A percentile compares a stretch with the other conserved stretches of the same genome.
Conservation (phyloP, 176 grass and related monocot genomes). For the Juncus effusus region DNA sequence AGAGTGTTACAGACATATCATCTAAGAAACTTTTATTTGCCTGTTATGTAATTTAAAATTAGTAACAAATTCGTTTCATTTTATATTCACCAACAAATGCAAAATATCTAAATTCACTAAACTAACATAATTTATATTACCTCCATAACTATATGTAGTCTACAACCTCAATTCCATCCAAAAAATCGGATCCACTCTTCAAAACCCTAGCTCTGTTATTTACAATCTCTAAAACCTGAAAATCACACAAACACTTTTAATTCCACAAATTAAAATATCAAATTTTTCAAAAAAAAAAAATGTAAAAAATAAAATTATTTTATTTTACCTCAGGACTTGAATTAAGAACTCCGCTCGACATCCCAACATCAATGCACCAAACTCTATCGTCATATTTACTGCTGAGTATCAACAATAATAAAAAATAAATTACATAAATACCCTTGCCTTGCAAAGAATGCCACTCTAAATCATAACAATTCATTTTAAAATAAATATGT, state of each 20-base stretch:
- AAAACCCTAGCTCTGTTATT: slow-evolving; percentile 69
- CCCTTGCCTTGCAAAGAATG: not conserved
- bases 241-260: slow-evolving; percentile 11
- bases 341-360: slow-evolving; percentile 83
- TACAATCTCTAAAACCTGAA: slow-evolving; percentile 88
- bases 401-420: slow-evolving; percentile 12
- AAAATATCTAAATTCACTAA: no score
- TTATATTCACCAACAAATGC: no score
- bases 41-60: no score
- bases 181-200: slow-evolving; percentile 41
- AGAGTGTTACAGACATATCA: no score
- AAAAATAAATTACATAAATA: not conserved
- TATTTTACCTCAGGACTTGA: slow-evolving; percentile 76
- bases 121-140: no score
- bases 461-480: no score
- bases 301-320: slow-evolving; percentile 2
- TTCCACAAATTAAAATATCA: not conserved
- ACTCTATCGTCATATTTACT: slow-evolving; percentile 82
- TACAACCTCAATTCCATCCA: slow-evolving; percentile 55
- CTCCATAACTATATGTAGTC: slow-evolving; percentile 40
- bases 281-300: not conserved
- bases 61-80: no score
- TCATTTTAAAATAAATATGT: no score
- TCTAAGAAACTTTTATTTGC: no score
- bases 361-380: slow-evolving; percentile 94